phyloP scores from a whole-genome alignment of 257 asterid species.

The Linaria vulgaris region DNA sequence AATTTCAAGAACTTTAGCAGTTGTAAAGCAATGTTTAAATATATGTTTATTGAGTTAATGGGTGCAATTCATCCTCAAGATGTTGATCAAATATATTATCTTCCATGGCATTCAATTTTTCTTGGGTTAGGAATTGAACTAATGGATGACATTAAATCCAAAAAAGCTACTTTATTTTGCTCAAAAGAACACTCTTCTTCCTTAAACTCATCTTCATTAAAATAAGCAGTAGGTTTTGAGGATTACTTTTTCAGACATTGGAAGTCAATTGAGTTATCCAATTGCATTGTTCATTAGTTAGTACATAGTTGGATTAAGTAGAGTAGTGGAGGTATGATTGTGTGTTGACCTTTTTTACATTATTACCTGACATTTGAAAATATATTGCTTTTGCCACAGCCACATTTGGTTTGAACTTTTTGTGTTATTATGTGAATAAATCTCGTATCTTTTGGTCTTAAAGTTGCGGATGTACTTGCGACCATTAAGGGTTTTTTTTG shows the following conservation, averaged over 20 bases:
- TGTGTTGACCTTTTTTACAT: neutral
- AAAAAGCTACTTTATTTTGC: slow-evolving; percentile 30
- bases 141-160: neutral
- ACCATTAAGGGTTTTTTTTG: too few relatives aligned
- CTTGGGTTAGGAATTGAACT: slow-evolving; percentile 32
- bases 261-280: slow-evolving; percentile 3
- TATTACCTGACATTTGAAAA: neutral
- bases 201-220: slow-evolving; percentile 16
- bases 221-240: slow-evolving; percentile 34
- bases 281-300: slow-evolving; percentile 23
- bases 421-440: too few relatives aligned
- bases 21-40: slow-evolving; percentile 16
- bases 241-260: neutral
- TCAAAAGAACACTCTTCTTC: slow-evolving; percentile 12
- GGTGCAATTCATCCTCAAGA: neutral
- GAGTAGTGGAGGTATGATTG: slow-evolving; percentile 24
- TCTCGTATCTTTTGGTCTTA: too few relatives aligned
- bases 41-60: neutral
- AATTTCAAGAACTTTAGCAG: slow-evolving; percentile 7
- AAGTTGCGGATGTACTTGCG: too few relatives aligned
- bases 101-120: neutral
- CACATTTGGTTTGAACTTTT: too few relatives aligned
- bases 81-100: neutral
- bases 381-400: too few relatives aligned
- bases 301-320: slow-evolving; percentile 29